Evolutionary conservation across 1,284 basidiomycete genomes (phyloP).

Genomic region (Blastosporella zonata): DNA sequence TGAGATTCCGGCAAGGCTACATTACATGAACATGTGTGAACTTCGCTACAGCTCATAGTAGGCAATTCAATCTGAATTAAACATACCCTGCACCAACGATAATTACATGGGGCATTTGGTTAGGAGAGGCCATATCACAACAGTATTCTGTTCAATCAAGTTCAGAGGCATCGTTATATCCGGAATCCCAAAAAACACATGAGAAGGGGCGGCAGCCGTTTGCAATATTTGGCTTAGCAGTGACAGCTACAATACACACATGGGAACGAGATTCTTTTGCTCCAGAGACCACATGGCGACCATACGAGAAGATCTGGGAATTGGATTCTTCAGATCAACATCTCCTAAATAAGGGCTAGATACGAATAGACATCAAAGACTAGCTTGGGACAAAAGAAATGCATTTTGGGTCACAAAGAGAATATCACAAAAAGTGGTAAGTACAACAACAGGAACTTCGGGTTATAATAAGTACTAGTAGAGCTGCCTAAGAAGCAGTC

Average conservation of each 20-base stretch:
- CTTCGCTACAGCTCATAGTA: conserved; percentile 13
- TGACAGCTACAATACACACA: too few species aligned
- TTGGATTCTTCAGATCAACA: too few species aligned
- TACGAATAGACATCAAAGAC: too few species aligned
- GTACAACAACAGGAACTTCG: conserved; percentile 12
- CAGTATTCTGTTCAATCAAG: too few species aligned
- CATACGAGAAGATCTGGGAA: too few species aligned
- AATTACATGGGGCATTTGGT: conserved; percentile 32
- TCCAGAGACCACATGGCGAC: too few species aligned
- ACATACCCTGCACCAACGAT: conserved; percentile 52
- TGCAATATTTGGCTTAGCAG: too few species aligned
- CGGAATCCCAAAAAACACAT: conserved; percentile 4
- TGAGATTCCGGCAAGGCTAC: conserved; percentile 43
- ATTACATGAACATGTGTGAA: not conserved
- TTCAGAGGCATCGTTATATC: too few species aligned
- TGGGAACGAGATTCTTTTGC: too few species aligned
- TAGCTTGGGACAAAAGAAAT: not conserved
- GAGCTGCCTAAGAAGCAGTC: conserved; percentile 10
- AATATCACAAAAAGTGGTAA: conserved; percentile 9
- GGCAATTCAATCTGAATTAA: not conserved
- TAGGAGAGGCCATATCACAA: not conserved
- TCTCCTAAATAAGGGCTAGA: too few species aligned
- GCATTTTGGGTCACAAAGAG: not conserved
- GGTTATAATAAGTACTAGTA: conserved; percentile 13
- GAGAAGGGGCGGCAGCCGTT: not conserved